Evolutionary conservation across 2,329 filamentous ascomycete species (phyloP), one percentile per base, ranked within the genome.

Genomic region (Fusarium sp.): DNA sequence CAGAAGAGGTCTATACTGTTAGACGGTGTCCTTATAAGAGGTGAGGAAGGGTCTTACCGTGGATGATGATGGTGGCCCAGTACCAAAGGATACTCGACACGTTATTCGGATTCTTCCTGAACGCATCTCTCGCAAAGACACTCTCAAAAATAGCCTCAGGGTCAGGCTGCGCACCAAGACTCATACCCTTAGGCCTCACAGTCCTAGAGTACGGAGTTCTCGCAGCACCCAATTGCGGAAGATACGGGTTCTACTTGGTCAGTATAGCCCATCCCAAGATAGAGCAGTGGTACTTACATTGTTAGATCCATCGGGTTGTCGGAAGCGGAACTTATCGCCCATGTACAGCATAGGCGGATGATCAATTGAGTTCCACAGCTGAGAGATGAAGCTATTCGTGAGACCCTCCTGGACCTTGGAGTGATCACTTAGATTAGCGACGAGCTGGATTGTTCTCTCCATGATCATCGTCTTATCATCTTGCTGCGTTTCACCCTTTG

Each of bases 391-490:
- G 43, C 79, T 77, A 71, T 90, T 88, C 11, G 91, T 93, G 46
- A 94, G 80, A 50, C 88, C 80, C 40, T 84, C 81, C 11, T 90
- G 84, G 25, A 85, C 83, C 70, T 85, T 86, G 3, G 90, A 93
- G 54, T 85, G 81, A 48, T 84, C 79, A 1, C 89, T 90, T 33
- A 93, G 81, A 31, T 85, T 85, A 14, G 89, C 84, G 7, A 92
- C 90, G 17, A 93, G 82, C 80, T 90, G 86, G 62, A 93, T 92
- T 7, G 90, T 84, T 10, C 87, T 83, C 76, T 93, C 91, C 88
- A 93, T 92, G 42, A 93, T 81, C 83, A 92, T 91, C 3, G 89
- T 91, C 79, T 91, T 91, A 80, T 95, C 92, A 71, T 95, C 89
- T 7, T 87, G 78, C 13, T 90, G 81, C 46, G 87, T 81, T 58